Conservation (phyloP, 306 rosid genomes). For the Purshia tridentata region DNA sequence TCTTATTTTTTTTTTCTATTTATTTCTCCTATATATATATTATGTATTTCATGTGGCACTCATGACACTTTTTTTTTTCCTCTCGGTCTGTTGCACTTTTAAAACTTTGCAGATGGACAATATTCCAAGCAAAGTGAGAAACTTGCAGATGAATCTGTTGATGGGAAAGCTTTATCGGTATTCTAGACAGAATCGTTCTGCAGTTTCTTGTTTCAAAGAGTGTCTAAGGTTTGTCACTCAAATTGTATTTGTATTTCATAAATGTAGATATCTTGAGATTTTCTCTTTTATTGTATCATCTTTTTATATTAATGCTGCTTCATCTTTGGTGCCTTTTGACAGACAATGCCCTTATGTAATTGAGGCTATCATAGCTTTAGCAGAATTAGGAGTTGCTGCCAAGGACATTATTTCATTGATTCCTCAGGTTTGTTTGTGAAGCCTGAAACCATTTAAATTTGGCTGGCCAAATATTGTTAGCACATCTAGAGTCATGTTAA, state of each 20-base stretch:
- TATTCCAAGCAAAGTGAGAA: slow-evolving; percentile 83
- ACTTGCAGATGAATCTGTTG: slow-evolving; percentile 79
- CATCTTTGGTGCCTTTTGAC: slow-evolving; percentile 33
- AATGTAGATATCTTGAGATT: slow-evolving; percentile 2
- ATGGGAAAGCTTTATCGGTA: slow-evolving; percentile 84
- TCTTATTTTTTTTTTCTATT: slow-evolving; percentile 22
- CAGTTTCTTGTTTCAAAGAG: slow-evolving; percentile 87
- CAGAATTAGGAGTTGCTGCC: slow-evolving; percentile 76
- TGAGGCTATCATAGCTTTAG: slow-evolving; percentile 83
- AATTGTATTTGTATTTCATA: slow-evolving; percentile 19
- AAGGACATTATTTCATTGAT: slow-evolving; percentile 84
- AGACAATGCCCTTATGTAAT: slow-evolving; percentile 84
- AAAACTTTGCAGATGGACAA: slow-evolving; percentile 80
- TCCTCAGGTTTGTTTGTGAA: slow-evolving; percentile 75
- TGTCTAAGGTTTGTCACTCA: slow-evolving; percentile 71
- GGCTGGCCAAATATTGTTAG: slow-evolving; percentile 8
- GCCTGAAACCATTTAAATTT: slow-evolving; percentile 12
- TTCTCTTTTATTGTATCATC: background rate
- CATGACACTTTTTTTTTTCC: slow-evolving; percentile 3
- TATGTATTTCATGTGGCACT: background rate
- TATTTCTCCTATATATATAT: slow-evolving; percentile 1
- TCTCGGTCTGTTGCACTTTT: background rate
- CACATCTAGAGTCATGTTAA: background rate
- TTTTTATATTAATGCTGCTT: slow-evolving; percentile 24
- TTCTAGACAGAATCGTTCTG: slow-evolving; percentile 85